Evolutionary conservation across 306 rosid species (phyloP).

Genomic region (Rosa multiflora): DNA sequence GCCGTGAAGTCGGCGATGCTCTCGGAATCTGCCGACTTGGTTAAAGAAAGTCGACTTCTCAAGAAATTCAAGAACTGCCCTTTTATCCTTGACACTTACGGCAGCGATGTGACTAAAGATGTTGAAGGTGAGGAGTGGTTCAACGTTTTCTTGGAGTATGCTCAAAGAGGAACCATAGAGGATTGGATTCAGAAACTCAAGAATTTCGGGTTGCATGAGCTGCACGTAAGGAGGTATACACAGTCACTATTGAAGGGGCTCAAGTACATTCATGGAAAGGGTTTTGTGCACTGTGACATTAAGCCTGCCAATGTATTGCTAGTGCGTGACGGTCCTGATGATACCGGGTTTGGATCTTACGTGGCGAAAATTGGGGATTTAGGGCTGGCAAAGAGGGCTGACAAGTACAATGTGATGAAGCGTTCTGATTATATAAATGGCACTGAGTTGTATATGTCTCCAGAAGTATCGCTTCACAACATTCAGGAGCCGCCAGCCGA

Average conservation of each 20-base stretch:
- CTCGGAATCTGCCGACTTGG: neutral
- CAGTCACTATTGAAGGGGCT: constrained; percentile 5
- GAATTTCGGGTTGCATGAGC: neutral
- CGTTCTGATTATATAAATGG: neutral
- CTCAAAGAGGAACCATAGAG: constrained; percentile 12
- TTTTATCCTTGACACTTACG: neutral
- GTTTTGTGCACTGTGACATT: constrained; percentile 25
- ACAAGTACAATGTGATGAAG: neutral
- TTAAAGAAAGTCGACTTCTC: constrained; percentile 7
- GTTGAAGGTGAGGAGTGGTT: neutral
- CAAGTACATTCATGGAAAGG: constrained; percentile 5
- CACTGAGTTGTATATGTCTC: constrained; percentile 13
- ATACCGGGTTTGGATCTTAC: neutral
- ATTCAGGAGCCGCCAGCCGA: constrained; percentile 21
- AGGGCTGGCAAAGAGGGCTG: constrained; percentile 9
- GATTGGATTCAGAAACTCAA: neutral
- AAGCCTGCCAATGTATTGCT: constrained; percentile 17
- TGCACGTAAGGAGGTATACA: neutral
- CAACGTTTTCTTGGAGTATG: constrained; percentile 20
- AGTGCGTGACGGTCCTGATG: neutral
- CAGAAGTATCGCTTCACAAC: neutral
- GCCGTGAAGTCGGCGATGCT: constrained; percentile 6
- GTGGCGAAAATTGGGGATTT: constrained; percentile 20
- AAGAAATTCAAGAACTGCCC: neutral
- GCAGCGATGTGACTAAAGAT: neutral